These are phyloP conservation scores for Bipolaris zeicola DNA, from an alignment of 2,329 filamentous ascomycete genomes.

Conservation along the genomic window DNA sequence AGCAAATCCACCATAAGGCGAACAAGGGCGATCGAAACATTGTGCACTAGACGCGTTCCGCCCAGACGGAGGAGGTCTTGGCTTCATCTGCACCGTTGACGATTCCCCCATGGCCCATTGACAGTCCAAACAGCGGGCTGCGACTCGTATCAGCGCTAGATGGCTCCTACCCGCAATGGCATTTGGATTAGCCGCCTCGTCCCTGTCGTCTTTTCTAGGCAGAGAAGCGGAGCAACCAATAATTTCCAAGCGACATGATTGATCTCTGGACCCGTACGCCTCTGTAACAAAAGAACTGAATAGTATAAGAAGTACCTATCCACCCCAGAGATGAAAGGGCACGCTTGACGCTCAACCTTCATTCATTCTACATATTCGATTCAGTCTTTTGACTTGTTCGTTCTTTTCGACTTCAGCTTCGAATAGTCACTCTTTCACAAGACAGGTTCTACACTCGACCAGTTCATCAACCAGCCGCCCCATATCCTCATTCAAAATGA, in stretches of 20 bases:
- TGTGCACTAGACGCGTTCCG: neutral
- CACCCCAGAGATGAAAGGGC: conserved; percentile 16
- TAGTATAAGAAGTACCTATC: conserved; percentile 29
- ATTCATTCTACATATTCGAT: conserved; percentile 28
- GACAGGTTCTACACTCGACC: conserved; percentile 5
- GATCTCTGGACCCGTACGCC: neutral
- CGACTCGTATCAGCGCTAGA: conserved; percentile 17
- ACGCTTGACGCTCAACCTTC: conserved; percentile 42
- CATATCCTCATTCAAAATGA: conserved; percentile 33
- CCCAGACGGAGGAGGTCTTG: neutral
- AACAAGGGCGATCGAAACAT: neutral
- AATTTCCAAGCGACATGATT: neutral
- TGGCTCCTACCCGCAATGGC: conserved; percentile 20
- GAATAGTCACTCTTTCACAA: conserved; percentile 21
- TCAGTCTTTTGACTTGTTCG: conserved; percentile 22
- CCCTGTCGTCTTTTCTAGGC: neutral
- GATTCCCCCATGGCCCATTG: conserved; percentile 20
- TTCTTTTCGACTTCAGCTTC: conserved; percentile 23
- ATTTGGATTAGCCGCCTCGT: neutral
- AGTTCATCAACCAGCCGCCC: conserved; percentile 4
- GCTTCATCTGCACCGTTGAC: conserved; percentile 12
- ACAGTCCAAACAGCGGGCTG: conserved; percentile 23
- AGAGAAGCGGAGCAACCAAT: too few species aligned
- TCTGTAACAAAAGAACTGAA: neutral
- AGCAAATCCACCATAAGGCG: conserved; percentile 10